Conservation (phyloP, 441 rosid species). For the Manihot esculenta region DNA sequence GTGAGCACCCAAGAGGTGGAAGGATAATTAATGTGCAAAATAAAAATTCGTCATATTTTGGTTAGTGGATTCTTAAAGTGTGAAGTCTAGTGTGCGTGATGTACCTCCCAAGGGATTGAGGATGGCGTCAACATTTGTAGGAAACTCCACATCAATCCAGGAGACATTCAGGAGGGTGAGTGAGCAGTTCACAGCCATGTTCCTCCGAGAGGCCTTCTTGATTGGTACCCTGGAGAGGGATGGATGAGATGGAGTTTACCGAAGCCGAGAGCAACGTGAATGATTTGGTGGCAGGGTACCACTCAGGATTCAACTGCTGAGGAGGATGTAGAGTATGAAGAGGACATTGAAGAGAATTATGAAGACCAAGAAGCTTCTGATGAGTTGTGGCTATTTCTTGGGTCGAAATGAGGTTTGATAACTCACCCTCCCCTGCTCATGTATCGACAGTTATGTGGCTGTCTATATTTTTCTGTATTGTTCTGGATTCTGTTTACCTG, state of each 20-base stretch:
- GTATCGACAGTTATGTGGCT: slow-evolving; percentile 19
- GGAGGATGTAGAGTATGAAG: slow-evolving; percentile 55
- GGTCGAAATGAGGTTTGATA: slow-evolving; percentile 16
- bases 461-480: slow-evolving; percentile 16
- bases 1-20: slow-evolving; percentile 96
- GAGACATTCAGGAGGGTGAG: slow-evolving; percentile 83
- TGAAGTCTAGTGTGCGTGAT: slow-evolving; percentile 86
- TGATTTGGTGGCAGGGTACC: slow-evolving; percentile 72
- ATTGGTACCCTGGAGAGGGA: slow-evolving; percentile 79
- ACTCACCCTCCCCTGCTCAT: background rate
- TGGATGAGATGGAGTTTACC: slow-evolving; percentile 81
- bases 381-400: background rate
- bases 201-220: slow-evolving; percentile 72
- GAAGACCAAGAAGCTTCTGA: slow-evolving; percentile 23
- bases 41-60: slow-evolving; percentile 92
- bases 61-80: slow-evolving; percentile 92
- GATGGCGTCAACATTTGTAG: slow-evolving; percentile 69
- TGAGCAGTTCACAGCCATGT: slow-evolving; percentile 78
- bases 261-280: slow-evolving; percentile 85
- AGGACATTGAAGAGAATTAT: slow-evolving; percentile 32
- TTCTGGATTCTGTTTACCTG: slow-evolving; percentile 14
- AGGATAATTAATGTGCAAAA: slow-evolving; percentile 86
- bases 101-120: slow-evolving; percentile 68
- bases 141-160: slow-evolving; percentile 74
- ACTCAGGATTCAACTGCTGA: slow-evolving; percentile 72